These are phyloP conservation scores for Haematococcus sp. DNA, from an alignment of 139 green algal species.

Conservation along the genomic window DNA sequence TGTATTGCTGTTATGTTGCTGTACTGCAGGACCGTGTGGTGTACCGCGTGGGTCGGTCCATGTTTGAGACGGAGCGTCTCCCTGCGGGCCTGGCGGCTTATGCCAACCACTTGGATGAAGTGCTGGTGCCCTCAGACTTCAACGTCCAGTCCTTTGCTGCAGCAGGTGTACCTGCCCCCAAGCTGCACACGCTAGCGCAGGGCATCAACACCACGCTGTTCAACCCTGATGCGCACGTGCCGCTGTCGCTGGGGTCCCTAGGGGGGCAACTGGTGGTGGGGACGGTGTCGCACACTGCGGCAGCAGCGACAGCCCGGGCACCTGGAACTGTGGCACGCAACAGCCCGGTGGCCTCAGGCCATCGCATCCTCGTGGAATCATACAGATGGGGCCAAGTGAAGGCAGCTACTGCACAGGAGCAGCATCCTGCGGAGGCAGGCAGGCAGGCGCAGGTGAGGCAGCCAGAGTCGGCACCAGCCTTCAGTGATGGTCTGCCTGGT, in stretches of 20 bases:
- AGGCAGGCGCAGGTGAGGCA: too few relatives aligned
- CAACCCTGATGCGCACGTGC: not conserved
- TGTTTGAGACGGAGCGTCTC: constrained; percentile 24
- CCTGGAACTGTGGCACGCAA: too few relatives aligned
- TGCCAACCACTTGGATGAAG: constrained; percentile 13
- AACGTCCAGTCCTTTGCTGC: constrained; percentile 5
- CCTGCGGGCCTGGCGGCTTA: not conserved
- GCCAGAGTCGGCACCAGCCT: too few relatives aligned
- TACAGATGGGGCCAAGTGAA: too few relatives aligned
- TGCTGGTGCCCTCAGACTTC: constrained; percentile 20
- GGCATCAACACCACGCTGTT: constrained; percentile 26
- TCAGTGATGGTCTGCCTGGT: too few relatives aligned
- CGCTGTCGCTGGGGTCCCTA: not conserved
- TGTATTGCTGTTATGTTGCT: too few relatives aligned
- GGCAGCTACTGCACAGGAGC: too few relatives aligned
- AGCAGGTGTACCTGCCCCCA: not conserved
- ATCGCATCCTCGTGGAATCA: too few relatives aligned
- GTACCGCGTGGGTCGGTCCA: constrained; percentile 18
- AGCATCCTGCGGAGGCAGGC: too few relatives aligned
- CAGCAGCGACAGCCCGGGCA: not conserved
- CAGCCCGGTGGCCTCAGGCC: too few relatives aligned
- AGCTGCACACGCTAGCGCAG: constrained; percentile 17
- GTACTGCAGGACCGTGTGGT: constrained; percentile 10
- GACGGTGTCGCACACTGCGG: not conserved
- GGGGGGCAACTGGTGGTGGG: not conserved